Evolutionary conservation across 208 protist species (phyloP), one percentile per base, ranked within the genome.

Genomic region (Eutreptiella sp.): DNA sequence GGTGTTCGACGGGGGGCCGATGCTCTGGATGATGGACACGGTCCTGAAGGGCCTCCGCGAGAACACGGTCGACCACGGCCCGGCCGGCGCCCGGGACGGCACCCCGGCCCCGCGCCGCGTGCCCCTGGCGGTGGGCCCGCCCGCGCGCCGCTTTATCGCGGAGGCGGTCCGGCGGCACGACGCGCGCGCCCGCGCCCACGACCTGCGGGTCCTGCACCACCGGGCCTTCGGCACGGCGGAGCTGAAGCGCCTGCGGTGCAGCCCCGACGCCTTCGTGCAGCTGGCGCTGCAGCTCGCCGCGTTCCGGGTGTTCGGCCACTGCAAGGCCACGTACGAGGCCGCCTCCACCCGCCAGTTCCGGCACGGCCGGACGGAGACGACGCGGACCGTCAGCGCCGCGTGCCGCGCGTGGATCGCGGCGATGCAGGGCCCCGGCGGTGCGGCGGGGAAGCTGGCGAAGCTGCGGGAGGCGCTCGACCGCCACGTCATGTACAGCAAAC

Each of bases 311-410:
- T 9, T 53, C 50, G 36, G 36, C 26, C 33, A 57, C 31, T 57
- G 24, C 50, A n/a, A 42, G 9, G 35, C 72, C 27, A 83, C 77
- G 1, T 84, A 84, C 53, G 78, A 84, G 63, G 64, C 63, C 1
- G 67, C 63, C 24, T 70, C 54, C 14, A 83, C 73, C n/a, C 47
- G 70, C 7, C 63, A 47, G 31, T 78, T 75, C 66, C 52, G 66
- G 31, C 63, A 72, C 39, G 73, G 75, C 24, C 62, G 77, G 9
- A 82, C 77, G n/a, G 77, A 82, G 60, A 73, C 68, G 38, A 73
- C 76, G 26, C 46, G 77, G 24, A 66, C 75, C 7, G 63, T 61
- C 33, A 79, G 68, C 4, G 14, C 43, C 4, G 63, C 63, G 39
- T 35, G 52, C 4, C 26, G 11, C 14, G 41, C 54, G 4, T 69